A percentile compares a stretch with the other conserved stretches of the same genome.
phyloP scores from a whole-genome alignment of 1,284 basidiomycete species.

The Ceratobasidium theobromae region DNA sequence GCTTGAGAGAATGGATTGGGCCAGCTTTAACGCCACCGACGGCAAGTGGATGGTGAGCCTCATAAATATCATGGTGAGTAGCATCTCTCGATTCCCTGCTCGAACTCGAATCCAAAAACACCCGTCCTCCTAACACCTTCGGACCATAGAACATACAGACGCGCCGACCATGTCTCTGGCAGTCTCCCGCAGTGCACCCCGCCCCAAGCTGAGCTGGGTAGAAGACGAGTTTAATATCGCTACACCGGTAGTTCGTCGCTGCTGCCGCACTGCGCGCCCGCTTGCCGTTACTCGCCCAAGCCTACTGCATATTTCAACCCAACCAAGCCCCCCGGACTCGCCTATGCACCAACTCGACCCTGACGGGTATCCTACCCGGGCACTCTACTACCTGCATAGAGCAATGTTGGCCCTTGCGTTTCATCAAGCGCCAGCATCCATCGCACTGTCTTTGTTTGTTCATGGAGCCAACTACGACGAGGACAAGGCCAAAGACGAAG shows the following conservation, averaged over 20 bases:
- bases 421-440: not conserved
- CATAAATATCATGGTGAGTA: too few relatives aligned
- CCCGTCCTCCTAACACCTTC: not conserved
- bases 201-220: not conserved
- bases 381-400: slow-evolving; percentile 23
- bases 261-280: not conserved
- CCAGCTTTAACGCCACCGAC: too few relatives aligned
- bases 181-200: not conserved
- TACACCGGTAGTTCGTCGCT: not conserved
- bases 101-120: too few relatives aligned
- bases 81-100: too few relatives aligned
- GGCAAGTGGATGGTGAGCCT: too few relatives aligned
- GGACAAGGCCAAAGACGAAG: too few relatives aligned
- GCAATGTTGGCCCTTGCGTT: not conserved
- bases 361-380: slow-evolving; percentile 13
- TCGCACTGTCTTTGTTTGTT: too few relatives aligned
- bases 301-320: too few relatives aligned
- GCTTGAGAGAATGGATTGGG: not conserved
- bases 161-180: not conserved
- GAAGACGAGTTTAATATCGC: not conserved
- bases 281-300: not conserved
- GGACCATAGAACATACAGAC: slow-evolving; percentile 14
- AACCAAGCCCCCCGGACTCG: too few relatives aligned
- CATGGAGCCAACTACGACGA: too few relatives aligned
- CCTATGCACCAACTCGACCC: slow-evolving; percentile 16